Conservation (phyloP, 192 early-diverging fungal genomes). For the Coemansia sp. region DNA sequence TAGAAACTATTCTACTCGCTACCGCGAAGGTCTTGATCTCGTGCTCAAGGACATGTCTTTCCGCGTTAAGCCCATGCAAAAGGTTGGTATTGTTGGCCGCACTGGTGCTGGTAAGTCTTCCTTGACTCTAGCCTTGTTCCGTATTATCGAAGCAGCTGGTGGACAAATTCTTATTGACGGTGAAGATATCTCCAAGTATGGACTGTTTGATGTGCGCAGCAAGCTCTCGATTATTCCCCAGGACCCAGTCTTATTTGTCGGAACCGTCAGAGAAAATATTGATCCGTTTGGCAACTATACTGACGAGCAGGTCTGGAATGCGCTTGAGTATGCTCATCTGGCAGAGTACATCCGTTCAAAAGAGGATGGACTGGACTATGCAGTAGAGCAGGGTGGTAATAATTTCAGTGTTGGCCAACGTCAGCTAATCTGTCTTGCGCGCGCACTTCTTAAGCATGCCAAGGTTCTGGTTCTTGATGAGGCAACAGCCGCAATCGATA, state of each 20-base stretch:
- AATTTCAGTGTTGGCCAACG: slow-evolving; percentile 81
- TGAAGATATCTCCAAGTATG: slow-evolving; percentile 68
- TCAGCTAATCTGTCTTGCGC: slow-evolving; percentile 77
- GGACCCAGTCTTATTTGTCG: no score
- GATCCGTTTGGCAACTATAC: no score
- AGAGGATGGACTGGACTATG: slow-evolving; percentile 31
- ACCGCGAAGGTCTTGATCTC: no score
- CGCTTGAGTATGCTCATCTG: slow-evolving; percentile 60
- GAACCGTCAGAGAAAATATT: no score
- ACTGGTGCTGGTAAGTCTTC: slow-evolving; percentile 52
- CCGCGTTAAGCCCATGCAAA: slow-evolving; percentile 48
- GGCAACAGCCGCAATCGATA: slow-evolving; percentile 54
- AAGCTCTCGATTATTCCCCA: no score
- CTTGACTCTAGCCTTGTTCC: no score
- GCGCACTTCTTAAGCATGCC: slow-evolving; percentile 69
- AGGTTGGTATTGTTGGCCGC: no score
- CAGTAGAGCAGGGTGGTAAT: slow-evolving; percentile 54
- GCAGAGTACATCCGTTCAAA: slow-evolving; percentile 18
- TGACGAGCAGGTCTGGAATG: no score
- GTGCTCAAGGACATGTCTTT: slow-evolving; percentile 51
- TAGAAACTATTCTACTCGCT: slow-evolving; percentile 52
- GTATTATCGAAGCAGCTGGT: no score
- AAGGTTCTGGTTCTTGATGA: slow-evolving; percentile 68
- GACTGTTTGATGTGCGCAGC: slow-evolving; percentile 70
- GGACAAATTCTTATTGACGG: slow-evolving; percentile 77